phyloP scores from a whole-genome alignment of 2,329 filamentous ascomycete genomes.

The Sclerotinia borealis region DNA sequence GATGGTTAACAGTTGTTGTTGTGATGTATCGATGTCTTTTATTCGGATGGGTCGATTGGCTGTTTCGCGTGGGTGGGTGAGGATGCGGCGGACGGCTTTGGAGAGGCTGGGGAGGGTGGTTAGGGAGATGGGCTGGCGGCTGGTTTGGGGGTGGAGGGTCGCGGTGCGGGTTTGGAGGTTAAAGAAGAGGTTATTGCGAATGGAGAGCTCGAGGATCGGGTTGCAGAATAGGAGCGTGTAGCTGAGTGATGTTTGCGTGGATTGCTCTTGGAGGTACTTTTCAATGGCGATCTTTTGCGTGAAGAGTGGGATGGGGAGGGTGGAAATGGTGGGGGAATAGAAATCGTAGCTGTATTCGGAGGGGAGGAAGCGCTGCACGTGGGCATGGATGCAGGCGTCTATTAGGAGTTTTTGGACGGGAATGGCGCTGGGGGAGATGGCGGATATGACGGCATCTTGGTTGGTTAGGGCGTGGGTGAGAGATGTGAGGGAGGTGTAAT shows the following conservation, averaged over 20 bases:
- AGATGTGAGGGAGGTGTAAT: slow-evolving; percentile 13
- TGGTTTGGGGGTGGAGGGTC: neutral
- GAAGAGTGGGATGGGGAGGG: neutral
- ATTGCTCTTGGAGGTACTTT: slow-evolving; percentile 17
- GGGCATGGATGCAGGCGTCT: slow-evolving; percentile 49
- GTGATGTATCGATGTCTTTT: slow-evolving; percentile 38
- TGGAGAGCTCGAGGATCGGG: slow-evolving; percentile 32
- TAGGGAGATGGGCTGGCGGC: neutral
- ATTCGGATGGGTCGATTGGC: slow-evolving; percentile 45
- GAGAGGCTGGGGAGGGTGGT: neutral
- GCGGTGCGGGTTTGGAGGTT: slow-evolving; percentile 34
- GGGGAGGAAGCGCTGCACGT: slow-evolving; percentile 54
- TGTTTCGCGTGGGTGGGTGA: slow-evolving; percentile 45
- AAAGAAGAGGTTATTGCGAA: slow-evolving; percentile 39
- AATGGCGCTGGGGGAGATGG: slow-evolving; percentile 9
- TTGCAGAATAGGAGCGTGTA: slow-evolving; percentile 1
- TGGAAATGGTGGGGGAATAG: neutral
- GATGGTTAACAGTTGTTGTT: slow-evolving; percentile 18
- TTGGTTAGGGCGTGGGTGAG: slow-evolving; percentile 28
- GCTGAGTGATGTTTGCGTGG: slow-evolving; percentile 32
- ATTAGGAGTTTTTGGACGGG: slow-evolving; percentile 34
- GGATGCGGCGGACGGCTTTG: slow-evolving; percentile 43
- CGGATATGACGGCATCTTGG: slow-evolving; percentile 23
- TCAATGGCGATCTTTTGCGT: slow-evolving; percentile 4
- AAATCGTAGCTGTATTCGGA: slow-evolving; percentile 44